phyloP scores from a whole-genome alignment of 78 protist species.

The Dictyostelium capitatum region DNA sequence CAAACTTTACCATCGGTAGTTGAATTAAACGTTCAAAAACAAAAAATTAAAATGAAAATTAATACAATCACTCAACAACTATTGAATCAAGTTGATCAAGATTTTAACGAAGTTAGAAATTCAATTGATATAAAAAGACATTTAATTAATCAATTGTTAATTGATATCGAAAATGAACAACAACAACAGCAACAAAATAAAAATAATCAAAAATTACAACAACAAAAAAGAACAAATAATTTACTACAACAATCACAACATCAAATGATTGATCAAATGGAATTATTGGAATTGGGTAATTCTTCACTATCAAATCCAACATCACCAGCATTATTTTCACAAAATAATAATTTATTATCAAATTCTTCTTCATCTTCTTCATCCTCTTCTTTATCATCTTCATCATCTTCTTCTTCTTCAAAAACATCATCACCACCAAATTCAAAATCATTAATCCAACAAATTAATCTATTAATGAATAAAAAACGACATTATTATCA shows the following conservation, averaged over 20 bases:
- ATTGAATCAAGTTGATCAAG: conserved; percentile 42
- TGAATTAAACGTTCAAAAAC: conserved; percentile 8
- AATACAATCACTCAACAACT: background rate
- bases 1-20: background rate
- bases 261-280: background rate
- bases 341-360: background rate
- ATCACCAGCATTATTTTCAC: background rate
- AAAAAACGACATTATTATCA: background rate
- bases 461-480: conserved; percentile 11
- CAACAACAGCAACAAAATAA: background rate
- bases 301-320: background rate
- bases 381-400: background rate
- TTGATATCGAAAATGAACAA: conserved; percentile 30
- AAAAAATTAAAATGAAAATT: conserved; percentile 15
- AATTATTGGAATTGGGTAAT: background rate
- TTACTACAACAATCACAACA: background rate
- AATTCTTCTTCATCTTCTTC: conserved; percentile 3
- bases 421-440: background rate
- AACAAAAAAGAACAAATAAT: background rate
- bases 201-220: background rate
- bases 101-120: conserved; percentile 22
- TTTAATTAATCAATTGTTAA: background rate
- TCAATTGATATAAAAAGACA: background rate
- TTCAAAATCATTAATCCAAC: conserved; percentile 1
- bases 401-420: background rate